Evolutionary conservation across 805 yeast species (phyloP), one percentile per base, ranked within the genome.

Genomic region (Debaryomyces maramus): DNA sequence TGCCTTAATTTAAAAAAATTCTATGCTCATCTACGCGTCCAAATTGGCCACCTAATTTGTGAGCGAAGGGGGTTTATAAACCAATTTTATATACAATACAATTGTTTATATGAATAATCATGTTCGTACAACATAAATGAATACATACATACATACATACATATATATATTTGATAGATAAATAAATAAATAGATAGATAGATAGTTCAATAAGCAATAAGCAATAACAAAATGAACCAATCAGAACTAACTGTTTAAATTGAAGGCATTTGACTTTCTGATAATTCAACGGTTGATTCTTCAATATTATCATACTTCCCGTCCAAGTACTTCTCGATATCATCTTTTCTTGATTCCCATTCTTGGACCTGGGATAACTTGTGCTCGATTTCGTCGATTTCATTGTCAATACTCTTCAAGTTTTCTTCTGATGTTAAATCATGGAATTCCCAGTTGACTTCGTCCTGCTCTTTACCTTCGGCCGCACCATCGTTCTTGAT

Each of bases 401-500:
- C 96, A 43, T 81, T 79, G 40, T 86, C 93, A 34, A 84, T 77
- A 11, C 84, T 74, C 34, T 78, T 73, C 46, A 83, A 74, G 31
- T 84, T 84, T 51, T 81, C 81, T 42, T 76, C 82, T 9, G 83
- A 73, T 6, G 86, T 82, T 47, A 81, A 69, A 44, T 81, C 79
- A 50, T 83, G 85, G 46, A 70, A 66, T 41, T 70, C 70, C 82
- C 85, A 83, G 10, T 67, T 62, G 16, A 29, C 20, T 4, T 13
- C 24, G 14, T 18, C 20, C 8, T 5, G 10, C 15, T 32, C 35
- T 9, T 13, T 13, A 28, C 66, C 63, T 6, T 78, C 74, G 32
- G 74, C 73, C 8, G 53, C 56, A 14, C 48, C 49, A 14, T 60
- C 59, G 24, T 76, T 77, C 20, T 83, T 76, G 29, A 90, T 75